These are phyloP conservation scores for Coemansia sp. DNA, from an alignment of 192 early-diverging fungal genomes.

Conservation along the genomic window DNA sequence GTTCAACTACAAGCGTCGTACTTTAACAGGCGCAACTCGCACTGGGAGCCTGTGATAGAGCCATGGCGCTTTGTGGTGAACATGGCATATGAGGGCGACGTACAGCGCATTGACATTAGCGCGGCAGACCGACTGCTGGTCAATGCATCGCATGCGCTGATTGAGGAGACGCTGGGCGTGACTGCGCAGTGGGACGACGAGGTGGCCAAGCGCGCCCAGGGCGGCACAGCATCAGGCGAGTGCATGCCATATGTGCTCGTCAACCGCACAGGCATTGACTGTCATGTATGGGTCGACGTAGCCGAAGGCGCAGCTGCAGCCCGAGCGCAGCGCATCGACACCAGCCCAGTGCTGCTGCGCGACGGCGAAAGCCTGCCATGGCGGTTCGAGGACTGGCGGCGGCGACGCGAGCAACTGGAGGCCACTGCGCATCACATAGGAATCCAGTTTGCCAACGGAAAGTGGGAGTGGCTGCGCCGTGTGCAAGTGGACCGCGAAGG, in stretches of 20 bases:
- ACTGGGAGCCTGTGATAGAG: conserved; percentile 97
- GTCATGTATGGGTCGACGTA: conserved; percentile 84
- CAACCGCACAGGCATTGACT: conserved; percentile 88
- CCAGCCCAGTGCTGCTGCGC: conserved; percentile 64
- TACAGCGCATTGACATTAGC: conserved; percentile 60
- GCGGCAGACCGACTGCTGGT: conserved; percentile 75
- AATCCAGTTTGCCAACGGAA: conserved; percentile 76
- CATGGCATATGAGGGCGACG: conserved; percentile 19
- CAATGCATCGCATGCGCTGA: conserved; percentile 81
- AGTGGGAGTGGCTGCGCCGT: conserved; percentile 90
- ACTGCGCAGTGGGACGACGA: conserved; percentile 56
- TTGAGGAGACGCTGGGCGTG: conserved; percentile 65
- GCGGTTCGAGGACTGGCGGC: conserved; percentile 98
- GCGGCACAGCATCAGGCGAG: conserved; percentile 27
- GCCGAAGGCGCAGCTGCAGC: conserved; percentile 29
- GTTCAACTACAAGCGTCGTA: conserved; percentile 80
- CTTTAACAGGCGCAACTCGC: conserved; percentile 96
- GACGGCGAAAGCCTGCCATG: conserved; percentile 78
- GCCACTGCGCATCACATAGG: conserved; percentile 73
- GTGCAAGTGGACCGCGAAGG: conserved; percentile 90
- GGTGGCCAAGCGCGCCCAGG: conserved; percentile 7
- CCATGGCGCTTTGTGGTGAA: conserved; percentile 75
- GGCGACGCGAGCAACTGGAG: conserved; percentile 74
- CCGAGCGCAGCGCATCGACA: conserved; percentile 53
- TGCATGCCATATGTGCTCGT: conserved; percentile 77